Evolutionary conservation across 208 protist genomes (phyloP), one percentile per base, ranked within the genome.

Genomic region (Leishmania mexicana): DNA sequence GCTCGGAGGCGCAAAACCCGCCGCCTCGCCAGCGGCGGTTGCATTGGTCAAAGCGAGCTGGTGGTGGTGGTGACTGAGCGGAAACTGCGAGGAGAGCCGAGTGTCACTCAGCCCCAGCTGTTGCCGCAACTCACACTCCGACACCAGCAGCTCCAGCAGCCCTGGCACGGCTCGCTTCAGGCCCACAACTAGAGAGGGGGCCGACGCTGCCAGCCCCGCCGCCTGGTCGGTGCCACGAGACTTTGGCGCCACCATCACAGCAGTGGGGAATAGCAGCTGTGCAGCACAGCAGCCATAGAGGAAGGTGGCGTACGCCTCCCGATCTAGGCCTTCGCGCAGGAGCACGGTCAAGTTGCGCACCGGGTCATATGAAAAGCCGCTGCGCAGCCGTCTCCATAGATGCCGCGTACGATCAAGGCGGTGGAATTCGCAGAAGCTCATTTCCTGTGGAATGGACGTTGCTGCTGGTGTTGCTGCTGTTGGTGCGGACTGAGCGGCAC

Each of bases 221-320:
- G 53, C 49, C 13, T 35, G 17, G 21, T 10, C n/a, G 45, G 64
- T 17, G 19, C 7, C 68, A 21, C 13, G 49, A 1, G 21, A 38
- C 17, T 71, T 28, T 51, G 60, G 35, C 17, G 53, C 17, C 67
- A 67, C 45, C 6, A 71, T 42, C 17, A 71, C 64, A 10, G 68
- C 67, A 49, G 38, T 38, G 17, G 80, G 64, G 77, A 89, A 88
- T n/a, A 95, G 74, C 1, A 88, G 80, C 49, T 80, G 77, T 19
- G 87, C 68, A 53, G 87, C 74, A 57, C 86, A 84, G 67, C 87
- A 85, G 42, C 89, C 94, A 77, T 95, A 97, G 28, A 87, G 85
- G 72, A 95, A 95, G 5, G 94, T 75, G 21, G 84, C 67, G 71
- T 89, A 95, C 45, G 87, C 88, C 86, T 97, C 94, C 62, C 89